Evolutionary conservation across 2,329 filamentous ascomycete genomes (phyloP).

Genomic region (Epichloe typhina): DNA sequence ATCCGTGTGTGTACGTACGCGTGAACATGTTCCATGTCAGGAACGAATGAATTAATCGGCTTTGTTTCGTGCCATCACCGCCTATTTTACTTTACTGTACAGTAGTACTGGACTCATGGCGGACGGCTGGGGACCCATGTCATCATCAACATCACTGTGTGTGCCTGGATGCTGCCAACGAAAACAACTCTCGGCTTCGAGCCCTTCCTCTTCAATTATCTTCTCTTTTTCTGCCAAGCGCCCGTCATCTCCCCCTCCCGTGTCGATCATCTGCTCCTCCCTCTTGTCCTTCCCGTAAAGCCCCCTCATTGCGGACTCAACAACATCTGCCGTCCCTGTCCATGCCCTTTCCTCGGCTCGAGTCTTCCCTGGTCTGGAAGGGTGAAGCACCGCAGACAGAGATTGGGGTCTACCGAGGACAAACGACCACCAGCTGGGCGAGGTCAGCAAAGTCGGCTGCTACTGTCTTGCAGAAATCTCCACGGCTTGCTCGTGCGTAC

Average conservation of each 20-base stretch:
- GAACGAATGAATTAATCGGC: too few relatives aligned
- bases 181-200: neutral
- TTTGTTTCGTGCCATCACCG: too few relatives aligned
- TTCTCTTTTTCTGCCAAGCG: neutral
- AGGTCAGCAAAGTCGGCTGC: neutral
- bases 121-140: too few relatives aligned
- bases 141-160: too few relatives aligned
- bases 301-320: neutral
- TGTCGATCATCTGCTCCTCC: too few relatives aligned
- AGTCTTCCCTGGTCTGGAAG: too few relatives aligned
- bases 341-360: neutral
- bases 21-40: too few relatives aligned
- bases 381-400: neutral
- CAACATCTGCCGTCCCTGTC: neutral
- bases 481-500: too few relatives aligned
- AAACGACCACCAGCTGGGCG: neutral
- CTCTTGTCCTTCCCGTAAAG: too few relatives aligned
- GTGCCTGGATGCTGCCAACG: constrained; percentile 1
- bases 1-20: neutral
- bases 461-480: neutral
- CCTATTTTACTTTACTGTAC: too few relatives aligned
- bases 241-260: neutral
- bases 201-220: neutral
- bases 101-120: too few relatives aligned
- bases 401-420: neutral